Conservation (phyloP, 2,329 filamentous ascomycete species). For the Calonectria fujianensis region DNA sequence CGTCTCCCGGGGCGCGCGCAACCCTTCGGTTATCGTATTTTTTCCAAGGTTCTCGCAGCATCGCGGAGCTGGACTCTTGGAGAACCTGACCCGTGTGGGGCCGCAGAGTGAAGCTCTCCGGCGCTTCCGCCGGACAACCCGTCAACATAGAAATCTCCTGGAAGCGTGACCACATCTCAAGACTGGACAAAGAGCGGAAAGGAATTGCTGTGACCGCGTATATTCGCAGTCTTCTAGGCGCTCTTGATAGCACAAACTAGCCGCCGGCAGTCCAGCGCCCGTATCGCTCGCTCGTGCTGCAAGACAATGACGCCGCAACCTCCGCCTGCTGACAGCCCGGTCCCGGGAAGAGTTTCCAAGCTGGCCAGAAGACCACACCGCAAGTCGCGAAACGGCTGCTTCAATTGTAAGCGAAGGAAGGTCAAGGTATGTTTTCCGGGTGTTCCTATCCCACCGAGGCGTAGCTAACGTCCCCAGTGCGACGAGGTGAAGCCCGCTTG, state of each 20-base stretch:
- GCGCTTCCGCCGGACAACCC: constrained; percentile 51
- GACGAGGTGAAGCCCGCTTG: constrained; percentile 58
- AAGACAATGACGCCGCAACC: constrained; percentile 51
- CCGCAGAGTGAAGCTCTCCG: constrained; percentile 50
- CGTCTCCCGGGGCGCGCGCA: constrained; percentile 32
- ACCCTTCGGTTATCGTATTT: constrained; percentile 32
- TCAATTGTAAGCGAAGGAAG: constrained; percentile 58
- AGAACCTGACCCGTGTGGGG: constrained; percentile 45
- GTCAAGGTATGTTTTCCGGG: constrained; percentile 53
- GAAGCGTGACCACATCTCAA: constrained; percentile 45
- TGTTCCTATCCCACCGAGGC: constrained; percentile 14
- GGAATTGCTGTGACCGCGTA: constrained; percentile 19
- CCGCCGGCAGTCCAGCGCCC: constrained; percentile 18
- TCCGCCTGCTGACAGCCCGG: constrained; percentile 50
- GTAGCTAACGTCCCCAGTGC: constrained; percentile 49
- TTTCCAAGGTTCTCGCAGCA: constrained; percentile 30
- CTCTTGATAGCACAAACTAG: constrained; percentile 9
- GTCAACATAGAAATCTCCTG: constrained; percentile 49
- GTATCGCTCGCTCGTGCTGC: constrained; percentile 8
- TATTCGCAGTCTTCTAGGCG: constrained; percentile 14
- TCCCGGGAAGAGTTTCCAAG: constrained; percentile 52
- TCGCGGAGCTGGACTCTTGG: constrained; percentile 29
- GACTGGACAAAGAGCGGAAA: constrained; percentile 33
- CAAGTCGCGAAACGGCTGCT: constrained; percentile 57
- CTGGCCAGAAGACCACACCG: constrained; percentile 55